These are phyloP conservation scores for Lophiotrema nucula DNA, from an alignment of 495 filamentous ascomycete genomes.

Conservation along the genomic window DNA sequence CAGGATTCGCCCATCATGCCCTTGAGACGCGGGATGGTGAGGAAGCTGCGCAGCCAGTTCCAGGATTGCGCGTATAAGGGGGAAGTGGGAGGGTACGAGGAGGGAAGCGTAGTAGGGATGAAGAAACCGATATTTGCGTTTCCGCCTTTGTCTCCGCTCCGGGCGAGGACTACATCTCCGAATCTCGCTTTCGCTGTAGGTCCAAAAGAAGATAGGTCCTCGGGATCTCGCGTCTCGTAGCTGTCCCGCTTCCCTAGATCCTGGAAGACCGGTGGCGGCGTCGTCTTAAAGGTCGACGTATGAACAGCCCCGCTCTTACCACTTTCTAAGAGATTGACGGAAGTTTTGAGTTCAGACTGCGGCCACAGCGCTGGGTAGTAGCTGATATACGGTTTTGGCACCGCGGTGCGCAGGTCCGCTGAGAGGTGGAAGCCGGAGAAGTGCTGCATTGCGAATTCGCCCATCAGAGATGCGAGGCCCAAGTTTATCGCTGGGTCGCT, in stretches of 20 bases:
- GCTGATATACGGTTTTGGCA: constrained; percentile 25
- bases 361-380: constrained; percentile 36
- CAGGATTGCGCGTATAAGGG: constrained; percentile 23
- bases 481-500: constrained; percentile 5
- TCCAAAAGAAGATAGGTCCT: constrained; percentile 30
- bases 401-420: constrained; percentile 15
- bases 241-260: background rate
- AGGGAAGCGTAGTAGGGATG: constrained; percentile 27
- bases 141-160: constrained; percentile 41
- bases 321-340: constrained; percentile 29
- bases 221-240: constrained; percentile 32
- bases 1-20: constrained; percentile 38
- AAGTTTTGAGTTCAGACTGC: constrained; percentile 17
- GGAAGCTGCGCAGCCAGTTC: constrained; percentile 39
- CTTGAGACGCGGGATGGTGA: constrained; percentile 34
- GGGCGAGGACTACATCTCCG: constrained; percentile 39
- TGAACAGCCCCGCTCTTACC: background rate
- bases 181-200: constrained; percentile 26
- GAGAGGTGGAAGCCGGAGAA: constrained; percentile 31
- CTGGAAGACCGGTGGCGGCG: constrained; percentile 10
- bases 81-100: constrained; percentile 5
- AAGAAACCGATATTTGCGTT: constrained; percentile 42
- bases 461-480: constrained; percentile 16
- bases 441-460: constrained; percentile 32
- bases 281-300: constrained; percentile 2